These are phyloP conservation scores for Funneliformis mosseae DNA, from an alignment of 192 early-diverging fungal genomes.

Conservation along the genomic window DNA sequence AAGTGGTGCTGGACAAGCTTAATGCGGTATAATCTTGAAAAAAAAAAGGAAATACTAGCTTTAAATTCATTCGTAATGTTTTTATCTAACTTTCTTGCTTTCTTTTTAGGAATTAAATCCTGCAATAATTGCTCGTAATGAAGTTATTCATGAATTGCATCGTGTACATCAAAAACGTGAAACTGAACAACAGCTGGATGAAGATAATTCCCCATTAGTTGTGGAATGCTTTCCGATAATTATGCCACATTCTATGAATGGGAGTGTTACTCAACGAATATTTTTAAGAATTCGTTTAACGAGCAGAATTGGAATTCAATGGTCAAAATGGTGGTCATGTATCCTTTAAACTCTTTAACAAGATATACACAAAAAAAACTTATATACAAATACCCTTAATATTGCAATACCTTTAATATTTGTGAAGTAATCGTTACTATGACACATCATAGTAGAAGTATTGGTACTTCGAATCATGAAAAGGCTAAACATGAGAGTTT, in stretches of 20 bases:
- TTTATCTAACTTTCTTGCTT: no score
- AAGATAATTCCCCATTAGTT: background rate
- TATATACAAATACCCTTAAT: background rate
- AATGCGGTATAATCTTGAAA: background rate
- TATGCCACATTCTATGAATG: conserved; percentile 12
- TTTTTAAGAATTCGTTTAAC: conserved; percentile 16
- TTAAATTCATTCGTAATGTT: background rate
- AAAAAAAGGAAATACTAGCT: background rate
- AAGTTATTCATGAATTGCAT: conserved; percentile 22
- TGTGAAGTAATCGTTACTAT: background rate
- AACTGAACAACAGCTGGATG: background rate
- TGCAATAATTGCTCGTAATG: conserved; percentile 25
- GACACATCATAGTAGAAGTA: background rate
- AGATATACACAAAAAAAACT: background rate
- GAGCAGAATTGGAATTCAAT: conserved; percentile 19
- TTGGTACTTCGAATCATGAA: background rate
- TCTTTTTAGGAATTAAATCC: background rate
- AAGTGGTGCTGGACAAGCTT: conserved; percentile 19
- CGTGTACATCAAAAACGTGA: conserved; percentile 11
- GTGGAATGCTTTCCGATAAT: conserved; percentile 14
- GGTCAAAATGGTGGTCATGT: conserved; percentile 29
- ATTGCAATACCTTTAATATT: background rate
- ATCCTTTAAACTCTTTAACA: background rate
- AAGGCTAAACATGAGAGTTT: background rate
- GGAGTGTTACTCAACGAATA: conserved; percentile 1